These are phyloP conservation scores for Didymella segeticola DNA, from an alignment of 2,329 filamentous ascomycete genomes.

Conservation along the genomic window DNA sequence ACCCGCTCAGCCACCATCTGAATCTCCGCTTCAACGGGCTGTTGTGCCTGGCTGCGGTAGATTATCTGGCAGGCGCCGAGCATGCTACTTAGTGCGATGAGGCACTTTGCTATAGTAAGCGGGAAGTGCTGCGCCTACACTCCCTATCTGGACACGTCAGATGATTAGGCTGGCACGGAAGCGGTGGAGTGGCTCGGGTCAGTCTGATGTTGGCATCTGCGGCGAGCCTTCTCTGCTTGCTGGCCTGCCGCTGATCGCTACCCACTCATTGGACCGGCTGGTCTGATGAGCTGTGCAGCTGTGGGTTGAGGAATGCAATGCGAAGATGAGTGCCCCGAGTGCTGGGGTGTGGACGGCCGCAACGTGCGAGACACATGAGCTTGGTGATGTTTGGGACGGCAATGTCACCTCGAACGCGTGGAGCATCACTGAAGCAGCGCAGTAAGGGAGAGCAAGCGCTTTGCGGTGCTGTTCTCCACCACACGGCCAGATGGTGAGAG, in stretches of 20 bases:
- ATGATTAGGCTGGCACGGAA: constrained; percentile 37
- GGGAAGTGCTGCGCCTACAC: constrained; percentile 33
- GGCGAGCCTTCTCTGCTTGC: constrained; percentile 32
- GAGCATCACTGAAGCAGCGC: constrained; percentile 18
- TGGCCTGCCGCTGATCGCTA: constrained; percentile 18
- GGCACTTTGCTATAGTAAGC: constrained; percentile 35
- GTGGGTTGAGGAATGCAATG: constrained; percentile 46
- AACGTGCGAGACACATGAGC: constrained; percentile 48
- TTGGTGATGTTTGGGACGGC: constrained; percentile 29
- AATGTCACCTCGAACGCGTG: constrained; percentile 41
- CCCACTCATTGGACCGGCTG: constrained; percentile 26
- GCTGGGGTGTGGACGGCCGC: constrained; percentile 34
- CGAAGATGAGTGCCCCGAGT: constrained; percentile 32
- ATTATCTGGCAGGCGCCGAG: constrained; percentile 37
- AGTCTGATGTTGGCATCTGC: constrained; percentile 38
- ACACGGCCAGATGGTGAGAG: constrained; percentile 22
- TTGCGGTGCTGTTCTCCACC: constrained; percentile 21
- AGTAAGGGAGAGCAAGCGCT: constrained; percentile 26
- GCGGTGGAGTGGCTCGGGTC: constrained; percentile 25
- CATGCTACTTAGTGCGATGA: constrained; percentile 30
- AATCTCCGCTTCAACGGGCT: constrained; percentile 45
- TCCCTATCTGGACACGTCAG: constrained; percentile 39
- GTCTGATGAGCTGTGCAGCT: constrained; percentile 25
- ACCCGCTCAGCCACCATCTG: constrained; percentile 46
- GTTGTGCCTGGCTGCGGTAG: constrained; percentile 40